Percentiles rank a stretch among this genome's conserved stretches.
Evolutionary conservation across 495 filamentous ascomycete species (phyloP).

Genomic region (Penicillium daleae): DNA sequence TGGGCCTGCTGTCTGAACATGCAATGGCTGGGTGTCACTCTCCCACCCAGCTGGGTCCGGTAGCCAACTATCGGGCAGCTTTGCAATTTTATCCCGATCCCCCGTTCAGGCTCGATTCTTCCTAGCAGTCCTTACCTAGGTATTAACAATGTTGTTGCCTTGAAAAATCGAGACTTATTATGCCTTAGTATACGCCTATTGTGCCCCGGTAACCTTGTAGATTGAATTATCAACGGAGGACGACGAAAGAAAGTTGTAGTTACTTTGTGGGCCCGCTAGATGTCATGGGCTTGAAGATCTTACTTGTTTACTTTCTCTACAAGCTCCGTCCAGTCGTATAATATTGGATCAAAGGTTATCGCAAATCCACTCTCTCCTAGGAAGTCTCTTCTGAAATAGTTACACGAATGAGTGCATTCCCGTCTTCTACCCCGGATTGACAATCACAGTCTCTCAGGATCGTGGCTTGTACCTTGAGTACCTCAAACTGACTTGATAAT

Average conservation of each 20-base stretch:
- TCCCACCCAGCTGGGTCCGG: constrained; percentile 13
- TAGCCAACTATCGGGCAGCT: constrained; percentile 23
- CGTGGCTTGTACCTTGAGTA: background rate
- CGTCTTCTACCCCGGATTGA: no score
- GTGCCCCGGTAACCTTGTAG: background rate
- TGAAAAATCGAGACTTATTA: constrained; percentile 24
- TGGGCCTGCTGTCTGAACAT: constrained; percentile 12
- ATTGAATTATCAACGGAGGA: background rate
- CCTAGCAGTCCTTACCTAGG: constrained; percentile 22
- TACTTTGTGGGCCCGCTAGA: no score
- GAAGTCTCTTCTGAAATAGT: no score
- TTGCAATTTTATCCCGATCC: constrained; percentile 18
- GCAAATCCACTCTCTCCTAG: no score
- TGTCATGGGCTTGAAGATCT: no score
- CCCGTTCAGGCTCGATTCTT: constrained; percentile 24
- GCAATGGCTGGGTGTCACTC: constrained; percentile 16
- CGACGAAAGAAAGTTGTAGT: no score
- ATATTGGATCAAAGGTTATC: no score
- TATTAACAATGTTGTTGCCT: constrained; percentile 15
- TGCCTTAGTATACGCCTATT: background rate
- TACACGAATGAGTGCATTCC: no score
- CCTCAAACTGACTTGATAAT: background rate
- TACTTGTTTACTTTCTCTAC: no score
- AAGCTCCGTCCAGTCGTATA: no score
- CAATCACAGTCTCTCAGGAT: background rate